A percentile compares a stretch with the other conserved stretches of the same genome.
These are phyloP conservation scores for Cystofilobasidium ferigula DNA, from an alignment of 768 basidiomycete genomes.

Conservation along the genomic window DNA sequence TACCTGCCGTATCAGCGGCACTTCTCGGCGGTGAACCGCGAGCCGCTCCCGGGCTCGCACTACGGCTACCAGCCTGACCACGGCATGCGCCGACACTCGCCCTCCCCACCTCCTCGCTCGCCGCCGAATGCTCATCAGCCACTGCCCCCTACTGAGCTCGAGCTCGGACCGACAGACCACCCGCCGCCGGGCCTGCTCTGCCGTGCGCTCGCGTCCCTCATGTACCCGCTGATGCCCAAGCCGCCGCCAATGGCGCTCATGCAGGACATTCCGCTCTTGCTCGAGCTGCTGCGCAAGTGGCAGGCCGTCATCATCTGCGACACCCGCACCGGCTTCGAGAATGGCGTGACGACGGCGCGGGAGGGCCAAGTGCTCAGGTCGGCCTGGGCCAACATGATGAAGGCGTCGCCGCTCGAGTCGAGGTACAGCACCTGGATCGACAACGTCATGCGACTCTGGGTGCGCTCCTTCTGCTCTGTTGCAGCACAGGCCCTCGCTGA, in stretches of 20 bases:
- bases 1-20: no score
- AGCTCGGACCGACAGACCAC: background rate
- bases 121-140: no score
- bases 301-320: conserved; percentile 4
- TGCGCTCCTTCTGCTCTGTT: background rate
- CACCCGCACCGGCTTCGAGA: background rate
- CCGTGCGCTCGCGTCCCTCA: background rate
- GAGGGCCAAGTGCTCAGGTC: background rate
- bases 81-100: background rate
- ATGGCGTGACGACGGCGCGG: background rate
- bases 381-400: background rate
- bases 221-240: background rate
- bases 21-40: background rate
- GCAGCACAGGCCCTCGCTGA: no score
- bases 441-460: background rate
- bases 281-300: background rate
- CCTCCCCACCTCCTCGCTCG: background rate
- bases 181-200: background rate
- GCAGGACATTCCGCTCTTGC: conserved; percentile 1
- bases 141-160: no score
- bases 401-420: background rate
- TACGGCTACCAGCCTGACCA: background rate
- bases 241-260: conserved; percentile 3
- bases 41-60: background rate
- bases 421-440: background rate